phyloP scores from a whole-genome alignment of 2,329 filamentous ascomycete genomes.

The Fusarium lyarnte region DNA sequence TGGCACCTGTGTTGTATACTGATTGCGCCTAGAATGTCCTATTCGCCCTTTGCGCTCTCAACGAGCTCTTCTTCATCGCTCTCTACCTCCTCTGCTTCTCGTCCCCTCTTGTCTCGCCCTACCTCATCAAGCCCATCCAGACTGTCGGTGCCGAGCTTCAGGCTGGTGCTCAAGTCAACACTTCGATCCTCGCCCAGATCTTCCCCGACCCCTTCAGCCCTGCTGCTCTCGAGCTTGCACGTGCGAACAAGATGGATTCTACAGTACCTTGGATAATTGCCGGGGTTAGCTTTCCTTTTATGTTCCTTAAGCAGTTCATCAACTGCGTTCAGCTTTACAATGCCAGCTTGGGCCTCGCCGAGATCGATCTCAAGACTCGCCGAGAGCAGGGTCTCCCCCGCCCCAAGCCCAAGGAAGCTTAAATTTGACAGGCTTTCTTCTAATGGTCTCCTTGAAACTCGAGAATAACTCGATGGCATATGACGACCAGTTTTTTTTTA shows the following conservation, averaged over 20 bases:
- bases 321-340: conserved; percentile 95
- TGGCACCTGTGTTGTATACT: neutral
- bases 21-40: conserved; percentile 74
- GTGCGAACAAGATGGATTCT: conserved; percentile 91
- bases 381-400: conserved; percentile 62
- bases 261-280: conserved; percentile 76
- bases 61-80: conserved; percentile 98
- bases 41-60: conserved; percentile 88
- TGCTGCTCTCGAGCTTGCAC: conserved; percentile 88
- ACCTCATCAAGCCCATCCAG: conserved; percentile 74
- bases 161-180: conserved; percentile 75
- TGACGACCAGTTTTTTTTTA: neutral
- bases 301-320: conserved; percentile 91
- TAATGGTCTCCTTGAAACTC: neutral
- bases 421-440: neutral
- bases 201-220: conserved; percentile 93
- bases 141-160: conserved; percentile 64
- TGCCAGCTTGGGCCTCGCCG: conserved; percentile 89
- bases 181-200: conserved; percentile 75
- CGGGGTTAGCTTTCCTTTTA: conserved; percentile 82
- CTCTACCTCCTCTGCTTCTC: conserved; percentile 98
- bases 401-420: conserved; percentile 49
- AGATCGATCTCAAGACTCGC: conserved; percentile 81
- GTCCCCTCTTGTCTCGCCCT: conserved; percentile 86
- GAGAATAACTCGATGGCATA: neutral